Conservation (phyloP, 306 rosid genomes). For the Casuarina glauca region DNA sequence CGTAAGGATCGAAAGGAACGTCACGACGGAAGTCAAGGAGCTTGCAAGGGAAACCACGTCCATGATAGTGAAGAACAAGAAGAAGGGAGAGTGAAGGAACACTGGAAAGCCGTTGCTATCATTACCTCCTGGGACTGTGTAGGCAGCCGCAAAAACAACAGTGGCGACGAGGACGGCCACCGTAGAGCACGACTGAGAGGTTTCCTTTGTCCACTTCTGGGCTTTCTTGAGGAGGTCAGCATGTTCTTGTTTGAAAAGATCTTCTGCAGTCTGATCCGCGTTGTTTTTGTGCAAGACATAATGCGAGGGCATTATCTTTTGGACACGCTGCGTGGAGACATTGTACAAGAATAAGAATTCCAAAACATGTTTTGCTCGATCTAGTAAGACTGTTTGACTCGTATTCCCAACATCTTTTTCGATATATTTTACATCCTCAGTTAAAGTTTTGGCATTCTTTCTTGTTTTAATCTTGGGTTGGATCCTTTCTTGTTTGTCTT, state of each 20-base stretch:
- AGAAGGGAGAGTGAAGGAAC: neutral
- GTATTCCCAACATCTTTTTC: too few species aligned
- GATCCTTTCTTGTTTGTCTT: too few species aligned
- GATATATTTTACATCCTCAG: too few species aligned
- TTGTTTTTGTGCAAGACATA: neutral
- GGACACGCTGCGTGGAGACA: neutral
- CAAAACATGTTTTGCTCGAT: too few species aligned
- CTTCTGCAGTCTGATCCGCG: neutral
- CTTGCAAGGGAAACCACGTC: neutral
- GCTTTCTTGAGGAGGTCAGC: neutral
- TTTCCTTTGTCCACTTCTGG: neutral
- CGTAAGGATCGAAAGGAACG: neutral
- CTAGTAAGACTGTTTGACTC: too few species aligned
- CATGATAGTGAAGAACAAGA: neutral
- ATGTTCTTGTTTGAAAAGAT: neutral
- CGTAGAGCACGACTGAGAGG: neutral
- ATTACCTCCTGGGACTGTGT: neutral
- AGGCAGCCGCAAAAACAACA: slow-evolving; percentile 1
- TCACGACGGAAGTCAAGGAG: neutral
- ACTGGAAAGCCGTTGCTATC: neutral
- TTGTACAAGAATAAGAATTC: too few species aligned
- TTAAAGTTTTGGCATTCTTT: too few species aligned
- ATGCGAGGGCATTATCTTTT: neutral
- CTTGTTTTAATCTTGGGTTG: too few species aligned
- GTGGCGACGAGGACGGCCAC: neutral